phyloP scores from a whole-genome alignment of 192 early-diverging fungal species.

The Glomus cerebriforme region DNA sequence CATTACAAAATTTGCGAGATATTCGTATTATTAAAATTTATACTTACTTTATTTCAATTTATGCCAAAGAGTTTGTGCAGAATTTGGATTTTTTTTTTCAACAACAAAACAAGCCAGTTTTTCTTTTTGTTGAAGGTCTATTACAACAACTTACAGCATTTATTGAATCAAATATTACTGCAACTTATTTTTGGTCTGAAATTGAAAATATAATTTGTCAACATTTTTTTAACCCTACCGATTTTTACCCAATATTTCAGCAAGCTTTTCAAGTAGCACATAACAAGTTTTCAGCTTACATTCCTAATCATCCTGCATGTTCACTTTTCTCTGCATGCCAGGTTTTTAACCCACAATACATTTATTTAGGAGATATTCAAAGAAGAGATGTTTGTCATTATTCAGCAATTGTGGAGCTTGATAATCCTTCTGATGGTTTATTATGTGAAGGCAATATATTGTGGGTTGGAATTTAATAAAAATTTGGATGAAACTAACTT shows the following conservation, averaged over 20 bases:
- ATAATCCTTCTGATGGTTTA: conserved; percentile 1
- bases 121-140: neutral
- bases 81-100: conserved; percentile 11
- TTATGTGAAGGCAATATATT: conserved; percentile 5
- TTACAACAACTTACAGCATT: neutral
- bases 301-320: neutral
- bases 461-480: neutral
- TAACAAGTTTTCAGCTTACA: neutral
- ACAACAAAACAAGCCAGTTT: conserved; percentile 1
- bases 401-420: no score
- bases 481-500: neutral
- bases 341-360: conserved; percentile 14
- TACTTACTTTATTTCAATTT: conserved; percentile 19
- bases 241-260: conserved; percentile 1
- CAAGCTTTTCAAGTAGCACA: neutral
- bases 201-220: neutral
- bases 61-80: neutral
- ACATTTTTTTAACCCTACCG: neutral
- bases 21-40: neutral
- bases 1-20: neutral
- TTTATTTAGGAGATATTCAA: neutral
- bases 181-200: neutral
- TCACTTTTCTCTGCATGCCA: neutral
- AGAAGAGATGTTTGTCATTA: neutral
- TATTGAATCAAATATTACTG: conserved; percentile 4